Evolutionary conservation across 2,329 filamentous ascomycete genomes (phyloP).

Genomic region (Paramyrothecium roridum): DNA sequence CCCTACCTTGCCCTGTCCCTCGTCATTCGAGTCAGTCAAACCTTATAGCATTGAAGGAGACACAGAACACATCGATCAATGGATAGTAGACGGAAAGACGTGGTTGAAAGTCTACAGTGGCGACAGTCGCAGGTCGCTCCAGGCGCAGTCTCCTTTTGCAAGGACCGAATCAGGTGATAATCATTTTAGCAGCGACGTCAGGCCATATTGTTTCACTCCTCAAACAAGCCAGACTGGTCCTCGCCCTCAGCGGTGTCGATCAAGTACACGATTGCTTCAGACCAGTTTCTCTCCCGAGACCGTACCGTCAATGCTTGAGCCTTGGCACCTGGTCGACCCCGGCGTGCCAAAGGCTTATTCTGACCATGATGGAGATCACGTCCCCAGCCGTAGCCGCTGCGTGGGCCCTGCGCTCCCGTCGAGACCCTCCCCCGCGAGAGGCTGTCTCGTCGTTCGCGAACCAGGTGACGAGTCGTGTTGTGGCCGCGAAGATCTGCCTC

Average conservation of each 20-base stretch:
- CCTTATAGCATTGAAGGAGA: too few relatives aligned
- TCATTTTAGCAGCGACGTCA: not conserved
- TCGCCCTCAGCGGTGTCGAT: not conserved
- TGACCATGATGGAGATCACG: too few relatives aligned
- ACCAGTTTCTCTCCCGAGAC: not conserved
- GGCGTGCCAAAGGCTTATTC: too few relatives aligned
- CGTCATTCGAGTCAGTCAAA: too few relatives aligned
- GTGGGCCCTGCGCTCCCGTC: too few relatives aligned
- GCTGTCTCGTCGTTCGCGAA: not conserved
- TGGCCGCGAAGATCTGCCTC: not conserved
- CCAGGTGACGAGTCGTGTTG: not conserved
- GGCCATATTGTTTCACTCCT: not conserved
- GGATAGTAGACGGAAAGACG: too few relatives aligned
- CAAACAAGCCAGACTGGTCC: not conserved
- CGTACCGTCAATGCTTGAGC: not conserved
- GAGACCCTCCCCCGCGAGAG: too few relatives aligned
- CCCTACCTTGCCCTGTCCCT: not conserved
- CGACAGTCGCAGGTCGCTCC: too few relatives aligned
- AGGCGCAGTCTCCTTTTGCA: too few relatives aligned
- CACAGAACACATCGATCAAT: too few relatives aligned
- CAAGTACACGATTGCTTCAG: not conserved
- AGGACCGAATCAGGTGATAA: not conserved
- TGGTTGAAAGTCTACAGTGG: too few relatives aligned
- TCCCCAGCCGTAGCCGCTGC: too few relatives aligned
- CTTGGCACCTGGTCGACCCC: not conserved